phyloP scores from a whole-genome alignment of 2,329 filamentous ascomycete species.

The Penicillium decumbens region DNA sequence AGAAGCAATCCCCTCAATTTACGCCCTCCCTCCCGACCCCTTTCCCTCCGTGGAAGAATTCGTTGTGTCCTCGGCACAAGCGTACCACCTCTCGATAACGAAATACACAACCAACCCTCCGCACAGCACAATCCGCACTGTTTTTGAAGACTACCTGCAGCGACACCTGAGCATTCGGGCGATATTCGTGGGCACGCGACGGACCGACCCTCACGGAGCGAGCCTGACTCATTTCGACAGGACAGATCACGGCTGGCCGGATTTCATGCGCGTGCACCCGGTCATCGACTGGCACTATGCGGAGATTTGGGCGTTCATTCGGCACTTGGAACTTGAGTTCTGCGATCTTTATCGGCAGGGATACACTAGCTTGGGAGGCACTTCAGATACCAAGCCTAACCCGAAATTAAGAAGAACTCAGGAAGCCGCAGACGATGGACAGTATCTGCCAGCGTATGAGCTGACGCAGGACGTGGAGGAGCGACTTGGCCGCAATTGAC shows the following conservation, averaged over 20 bases:
- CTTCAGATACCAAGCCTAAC: slow-evolving; percentile 83
- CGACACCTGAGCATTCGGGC: slow-evolving; percentile 57
- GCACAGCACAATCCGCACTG: slow-evolving; percentile 62
- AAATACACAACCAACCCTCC: slow-evolving; percentile 64
- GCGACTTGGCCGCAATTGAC: slow-evolving; percentile 64
- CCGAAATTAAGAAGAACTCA: slow-evolving; percentile 56
- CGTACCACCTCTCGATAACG: slow-evolving; percentile 71
- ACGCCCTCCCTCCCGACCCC: slow-evolving; percentile 78
- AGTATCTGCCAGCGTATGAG: slow-evolving; percentile 24
- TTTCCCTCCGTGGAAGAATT: slow-evolving; percentile 85
- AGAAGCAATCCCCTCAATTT: slow-evolving; percentile 68
- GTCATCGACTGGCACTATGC: slow-evolving; percentile 97
- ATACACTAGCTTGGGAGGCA: slow-evolving; percentile 89
- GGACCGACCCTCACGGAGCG: slow-evolving; percentile 87
- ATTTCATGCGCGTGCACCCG: slow-evolving; percentile 88
- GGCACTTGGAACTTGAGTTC: slow-evolving; percentile 71
- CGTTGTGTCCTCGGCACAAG: slow-evolving; percentile 59
- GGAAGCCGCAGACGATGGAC: slow-evolving; percentile 15
- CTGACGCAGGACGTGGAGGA: slow-evolving; percentile 65
- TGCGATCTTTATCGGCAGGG: slow-evolving; percentile 83
- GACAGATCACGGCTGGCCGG: slow-evolving; percentile 85
- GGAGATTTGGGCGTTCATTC: slow-evolving; percentile 85
- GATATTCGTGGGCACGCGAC: slow-evolving; percentile 79
- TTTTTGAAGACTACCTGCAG: slow-evolving; percentile 69
- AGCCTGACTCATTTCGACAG: slow-evolving; percentile 74